A percentile compares a stretch with the other conserved stretches of the same genome.
Conservation (phyloP, 2,329 filamentous ascomycete species). For the Penicillium occitanis region DNA sequence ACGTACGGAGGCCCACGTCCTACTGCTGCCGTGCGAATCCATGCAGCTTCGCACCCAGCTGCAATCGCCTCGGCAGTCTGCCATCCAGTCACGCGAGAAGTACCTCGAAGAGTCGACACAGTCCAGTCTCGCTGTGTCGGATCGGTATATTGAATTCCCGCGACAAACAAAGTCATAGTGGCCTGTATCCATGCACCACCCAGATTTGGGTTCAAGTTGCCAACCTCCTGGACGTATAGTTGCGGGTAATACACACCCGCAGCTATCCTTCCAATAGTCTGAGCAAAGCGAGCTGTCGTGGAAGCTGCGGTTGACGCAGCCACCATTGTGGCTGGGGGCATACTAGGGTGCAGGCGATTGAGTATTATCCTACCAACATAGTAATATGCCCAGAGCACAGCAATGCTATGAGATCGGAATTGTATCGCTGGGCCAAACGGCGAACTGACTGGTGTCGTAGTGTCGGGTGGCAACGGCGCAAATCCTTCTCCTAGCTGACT, state of each 20-base stretch:
- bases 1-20: conserved; percentile 76
- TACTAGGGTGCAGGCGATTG: conserved; percentile 78
- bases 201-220: conserved; percentile 70
- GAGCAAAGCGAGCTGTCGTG: conserved; percentile 69
- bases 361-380: conserved; percentile 82
- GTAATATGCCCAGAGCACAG: conserved; percentile 82
- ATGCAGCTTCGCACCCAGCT: conserved; percentile 77
- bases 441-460: conserved; percentile 59
- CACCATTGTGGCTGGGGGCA: conserved; percentile 88
- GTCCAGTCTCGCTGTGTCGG: conserved; percentile 73
- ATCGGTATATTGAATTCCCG: conserved; percentile 75
- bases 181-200: conserved; percentile 81
- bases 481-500: conserved; percentile 71
- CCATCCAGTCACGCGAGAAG: conserved; percentile 82
- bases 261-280: conserved; percentile 74
- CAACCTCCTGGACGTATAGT: conserved; percentile 34
- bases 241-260: conserved; percentile 62
- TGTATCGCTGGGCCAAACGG: conserved; percentile 81
- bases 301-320: conserved; percentile 75
- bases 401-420: conserved; percentile 84
- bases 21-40: conserved; percentile 71
- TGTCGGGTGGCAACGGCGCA: conserved; percentile 69
- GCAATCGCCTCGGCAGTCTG: conserved; percentile 79
- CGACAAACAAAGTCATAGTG: conserved; percentile 80
- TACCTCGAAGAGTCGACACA: conserved; percentile 69